Evolutionary conservation across 2,329 filamentous ascomycete genomes (phyloP).

Genomic region (Colletotrichum tabaci): DNA sequence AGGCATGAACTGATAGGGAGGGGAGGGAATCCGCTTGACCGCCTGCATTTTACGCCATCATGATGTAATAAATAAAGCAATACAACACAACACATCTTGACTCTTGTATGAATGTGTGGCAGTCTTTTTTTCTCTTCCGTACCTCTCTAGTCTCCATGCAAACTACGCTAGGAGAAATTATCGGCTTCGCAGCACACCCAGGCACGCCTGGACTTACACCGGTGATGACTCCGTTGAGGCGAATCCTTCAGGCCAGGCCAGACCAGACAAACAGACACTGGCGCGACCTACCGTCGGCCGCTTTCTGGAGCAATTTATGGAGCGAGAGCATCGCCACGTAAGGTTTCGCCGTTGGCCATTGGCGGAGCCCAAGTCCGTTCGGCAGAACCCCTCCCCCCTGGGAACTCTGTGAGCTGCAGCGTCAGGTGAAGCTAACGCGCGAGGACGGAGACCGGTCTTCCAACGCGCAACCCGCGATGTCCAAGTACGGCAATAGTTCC

Average conservation of each 20-base stretch:
- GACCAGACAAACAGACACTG: neutral
- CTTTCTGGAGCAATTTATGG: conserved; percentile 33
- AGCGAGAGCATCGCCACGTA: neutral
- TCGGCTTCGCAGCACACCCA: conserved; percentile 10
- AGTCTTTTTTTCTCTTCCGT: too few relatives aligned
- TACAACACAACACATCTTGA: neutral
- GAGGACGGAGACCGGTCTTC: neutral
- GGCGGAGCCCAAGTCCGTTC: neutral
- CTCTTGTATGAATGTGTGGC: neutral
- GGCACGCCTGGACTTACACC: neutral
- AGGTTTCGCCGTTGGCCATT: conserved; percentile 1
- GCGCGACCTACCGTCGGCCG: conserved; percentile 15
- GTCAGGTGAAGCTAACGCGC: conserved; percentile 1
- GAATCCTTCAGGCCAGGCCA: conserved; percentile 13
- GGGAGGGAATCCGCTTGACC: too few relatives aligned
- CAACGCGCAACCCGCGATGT: conserved; percentile 1
- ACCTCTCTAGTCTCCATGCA: neutral
- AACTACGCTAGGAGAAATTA: conserved; percentile 6
- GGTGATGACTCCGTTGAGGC: neutral
- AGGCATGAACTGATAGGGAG: conserved; percentile 16
- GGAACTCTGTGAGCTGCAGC: neutral
- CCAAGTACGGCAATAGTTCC: conserved; percentile 31
- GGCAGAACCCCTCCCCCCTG: neutral
- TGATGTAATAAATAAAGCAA: conserved; percentile 21
- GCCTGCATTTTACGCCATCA: neutral